Conservation (phyloP, 2,329 filamentous ascomycete genomes). For the Chrysoporthe austroafricana region DNA sequence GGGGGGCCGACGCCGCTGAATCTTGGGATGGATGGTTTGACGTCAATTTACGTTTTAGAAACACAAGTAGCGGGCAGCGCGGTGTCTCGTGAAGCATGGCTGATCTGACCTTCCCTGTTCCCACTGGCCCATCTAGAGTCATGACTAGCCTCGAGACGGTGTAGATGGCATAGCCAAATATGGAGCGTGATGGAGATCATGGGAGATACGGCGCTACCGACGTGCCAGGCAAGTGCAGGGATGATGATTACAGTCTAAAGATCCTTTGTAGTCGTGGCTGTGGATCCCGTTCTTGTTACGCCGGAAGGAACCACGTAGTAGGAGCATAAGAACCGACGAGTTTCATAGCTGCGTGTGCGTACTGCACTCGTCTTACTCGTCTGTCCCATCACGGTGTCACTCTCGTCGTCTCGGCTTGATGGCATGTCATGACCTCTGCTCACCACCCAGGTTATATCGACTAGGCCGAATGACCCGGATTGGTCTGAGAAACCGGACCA, state of each 20-base stretch:
- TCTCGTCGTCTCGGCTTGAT: background rate
- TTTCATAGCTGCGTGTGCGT: background rate
- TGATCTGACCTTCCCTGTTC: background rate
- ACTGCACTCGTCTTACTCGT: background rate
- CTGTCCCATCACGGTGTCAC: conserved; percentile 7
- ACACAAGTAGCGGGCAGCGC: background rate
- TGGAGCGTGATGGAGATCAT: background rate
- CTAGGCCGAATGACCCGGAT: conserved; percentile 23
- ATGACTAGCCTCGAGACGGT: background rate
- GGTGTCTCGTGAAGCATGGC: background rate
- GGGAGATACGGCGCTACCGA: background rate
- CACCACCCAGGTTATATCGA: background rate
- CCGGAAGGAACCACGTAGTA: conserved; percentile 10
- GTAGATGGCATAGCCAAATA: background rate
- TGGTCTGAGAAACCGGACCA: conserved; percentile 1
- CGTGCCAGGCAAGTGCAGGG: conserved; percentile 1
- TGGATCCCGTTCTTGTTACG: conserved; percentile 9
- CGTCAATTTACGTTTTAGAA: conserved; percentile 20
- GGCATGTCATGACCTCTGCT: conserved; percentile 3
- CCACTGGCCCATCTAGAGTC: background rate
- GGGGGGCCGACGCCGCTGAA: background rate
- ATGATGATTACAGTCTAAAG: conserved; percentile 6
- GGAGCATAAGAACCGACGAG: background rate
- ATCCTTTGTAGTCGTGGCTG: conserved; percentile 12
- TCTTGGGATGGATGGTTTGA: conserved; percentile 9